These are phyloP conservation scores for Asclepias syriaca DNA, from an alignment of 257 asterid species.

Conservation along the genomic window DNA sequence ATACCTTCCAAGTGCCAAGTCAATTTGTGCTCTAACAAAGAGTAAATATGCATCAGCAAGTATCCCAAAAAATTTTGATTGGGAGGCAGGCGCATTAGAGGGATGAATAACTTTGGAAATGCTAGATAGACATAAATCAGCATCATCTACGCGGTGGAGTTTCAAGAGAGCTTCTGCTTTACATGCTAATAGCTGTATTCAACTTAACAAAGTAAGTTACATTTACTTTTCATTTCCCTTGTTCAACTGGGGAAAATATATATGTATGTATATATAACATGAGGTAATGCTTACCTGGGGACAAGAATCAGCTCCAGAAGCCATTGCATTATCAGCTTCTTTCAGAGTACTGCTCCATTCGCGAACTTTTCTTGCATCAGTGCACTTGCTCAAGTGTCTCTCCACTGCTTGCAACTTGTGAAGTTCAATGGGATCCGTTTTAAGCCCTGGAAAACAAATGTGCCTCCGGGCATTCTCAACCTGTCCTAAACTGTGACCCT, in stretches of 20 bases:
- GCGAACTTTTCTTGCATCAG: conserved; percentile 51
- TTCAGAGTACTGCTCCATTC: conserved; percentile 58
- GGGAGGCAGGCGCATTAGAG: conserved; percentile 22
- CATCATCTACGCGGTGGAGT: conserved; percentile 66
- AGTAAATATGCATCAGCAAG: conserved; percentile 59
- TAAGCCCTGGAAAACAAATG: conserved; percentile 35
- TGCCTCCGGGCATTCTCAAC: conserved; percentile 44
- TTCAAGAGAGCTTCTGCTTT: conserved; percentile 86
- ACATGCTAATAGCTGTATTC: conserved; percentile 73
- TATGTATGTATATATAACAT: background rate
- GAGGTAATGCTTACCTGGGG: conserved; percentile 53
- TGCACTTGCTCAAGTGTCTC: conserved; percentile 51
- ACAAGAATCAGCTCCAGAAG: conserved; percentile 66
- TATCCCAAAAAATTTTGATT: conserved; percentile 57
- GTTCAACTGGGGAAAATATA: background rate
- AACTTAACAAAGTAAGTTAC: conserved; percentile 26
- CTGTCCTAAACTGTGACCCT: conserved; percentile 45
- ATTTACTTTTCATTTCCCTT: conserved; percentile 1
- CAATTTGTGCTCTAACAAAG: conserved; percentile 64
- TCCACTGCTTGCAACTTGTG: conserved; percentile 66
- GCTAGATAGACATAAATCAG: conserved; percentile 38
- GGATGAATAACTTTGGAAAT: conserved; percentile 34
- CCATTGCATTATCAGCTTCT: conserved; percentile 67
- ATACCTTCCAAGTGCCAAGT: conserved; percentile 80
- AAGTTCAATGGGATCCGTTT: conserved; percentile 30